These are phyloP conservation scores for Astragalus membranaceus DNA, from an alignment of 306 rosid species.

Conservation along the genomic window DNA sequence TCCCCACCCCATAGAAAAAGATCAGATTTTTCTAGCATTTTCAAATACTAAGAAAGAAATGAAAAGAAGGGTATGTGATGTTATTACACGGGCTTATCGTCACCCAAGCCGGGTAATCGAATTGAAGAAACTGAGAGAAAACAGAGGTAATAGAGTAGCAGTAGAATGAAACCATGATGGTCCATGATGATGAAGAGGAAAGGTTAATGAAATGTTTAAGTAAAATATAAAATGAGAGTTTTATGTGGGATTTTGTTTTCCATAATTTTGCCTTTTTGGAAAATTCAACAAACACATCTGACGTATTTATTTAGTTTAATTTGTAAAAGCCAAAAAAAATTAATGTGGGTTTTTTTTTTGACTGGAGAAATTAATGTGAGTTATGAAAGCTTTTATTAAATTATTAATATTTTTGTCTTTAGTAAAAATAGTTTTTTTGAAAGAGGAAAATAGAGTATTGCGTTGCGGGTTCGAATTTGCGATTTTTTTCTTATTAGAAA, in stretches of 20 bases:
- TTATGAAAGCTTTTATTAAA: no score
- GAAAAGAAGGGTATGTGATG: neutral
- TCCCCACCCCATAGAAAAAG: neutral
- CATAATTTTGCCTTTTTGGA: no score
- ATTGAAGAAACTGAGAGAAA: conserved; percentile 36
- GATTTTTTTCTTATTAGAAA: no score
- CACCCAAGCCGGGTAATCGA: conserved; percentile 34
- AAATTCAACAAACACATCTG: no score
- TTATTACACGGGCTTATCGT: conserved; percentile 32
- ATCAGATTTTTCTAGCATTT: neutral
- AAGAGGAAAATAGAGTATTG: no score
- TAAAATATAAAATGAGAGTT: neutral
- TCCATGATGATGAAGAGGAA: conserved; percentile 31
- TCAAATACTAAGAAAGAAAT: neutral
- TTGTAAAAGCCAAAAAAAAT: no score
- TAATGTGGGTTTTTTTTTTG: no score
- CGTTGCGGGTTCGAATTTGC: no score
- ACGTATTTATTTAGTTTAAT: no score
- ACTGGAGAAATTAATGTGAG: no score
- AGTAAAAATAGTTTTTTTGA: no score
- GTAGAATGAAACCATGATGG: conserved; percentile 13
- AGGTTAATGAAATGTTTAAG: neutral
- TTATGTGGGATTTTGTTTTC: neutral
- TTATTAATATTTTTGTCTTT: no score
- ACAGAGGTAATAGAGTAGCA: conserved; percentile 36